Conservation (phyloP, 345 rosid species). For the Turnera subulata region DNA sequence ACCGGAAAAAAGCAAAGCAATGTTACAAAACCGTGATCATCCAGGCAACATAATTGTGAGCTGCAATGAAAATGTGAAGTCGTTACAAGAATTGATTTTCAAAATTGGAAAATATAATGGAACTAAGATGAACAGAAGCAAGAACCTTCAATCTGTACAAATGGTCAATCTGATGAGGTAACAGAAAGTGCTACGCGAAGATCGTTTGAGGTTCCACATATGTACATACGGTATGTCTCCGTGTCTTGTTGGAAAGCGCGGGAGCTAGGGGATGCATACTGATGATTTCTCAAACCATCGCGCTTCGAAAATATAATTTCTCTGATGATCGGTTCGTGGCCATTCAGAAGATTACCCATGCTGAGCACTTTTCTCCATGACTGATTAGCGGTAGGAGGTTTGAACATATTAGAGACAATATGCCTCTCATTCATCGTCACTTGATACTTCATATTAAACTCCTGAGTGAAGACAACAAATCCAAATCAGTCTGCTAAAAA, state of each 20-base stretch:
- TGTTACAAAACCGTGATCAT: no score
- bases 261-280: slow-evolving; percentile 44
- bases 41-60: no score
- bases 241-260: slow-evolving; percentile 43
- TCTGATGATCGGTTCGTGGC: slow-evolving; percentile 83
- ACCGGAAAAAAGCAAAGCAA: no score
- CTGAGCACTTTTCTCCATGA: slow-evolving; percentile 97
- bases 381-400: slow-evolving; percentile 74
- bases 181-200: slow-evolving; percentile 91
- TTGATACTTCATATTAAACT: slow-evolving; percentile 51
- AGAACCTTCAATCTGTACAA: neutral
- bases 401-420: slow-evolving; percentile 60
- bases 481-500: neutral
- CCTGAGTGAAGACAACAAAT: slow-evolving; percentile 40
- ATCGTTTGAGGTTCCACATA: slow-evolving; percentile 85
- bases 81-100: no score
- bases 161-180: slow-evolving; percentile 63
- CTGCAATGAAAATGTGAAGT: no score
- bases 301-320: slow-evolving; percentile 70
- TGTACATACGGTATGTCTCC: slow-evolving; percentile 86
- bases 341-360: slow-evolving; percentile 94
- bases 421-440: slow-evolving; percentile 53
- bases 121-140: neutral
- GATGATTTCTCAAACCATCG: slow-evolving; percentile 47
- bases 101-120: neutral